These are phyloP conservation scores for Metarhizium guizhouense DNA, from an alignment of 2,329 filamentous ascomycete species.

Conservation along the genomic window DNA sequence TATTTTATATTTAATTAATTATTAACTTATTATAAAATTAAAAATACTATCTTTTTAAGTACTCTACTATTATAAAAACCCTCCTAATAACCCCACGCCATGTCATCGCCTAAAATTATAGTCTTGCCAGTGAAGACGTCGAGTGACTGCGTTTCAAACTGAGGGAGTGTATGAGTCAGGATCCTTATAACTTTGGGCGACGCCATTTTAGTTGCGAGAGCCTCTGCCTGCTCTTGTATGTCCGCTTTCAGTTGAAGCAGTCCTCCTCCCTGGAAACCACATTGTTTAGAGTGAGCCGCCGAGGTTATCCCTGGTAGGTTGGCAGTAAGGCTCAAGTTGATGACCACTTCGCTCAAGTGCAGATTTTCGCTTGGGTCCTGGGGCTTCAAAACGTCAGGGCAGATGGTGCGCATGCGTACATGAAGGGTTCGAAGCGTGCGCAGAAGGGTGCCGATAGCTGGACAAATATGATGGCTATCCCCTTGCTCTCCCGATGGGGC, in stretches of 20 bases:
- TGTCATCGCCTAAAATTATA: constrained; percentile 10
- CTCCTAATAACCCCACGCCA: neutral
- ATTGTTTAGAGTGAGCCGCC: constrained; percentile 9
- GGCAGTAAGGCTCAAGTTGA: constrained; percentile 10
- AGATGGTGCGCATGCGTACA: constrained; percentile 12
- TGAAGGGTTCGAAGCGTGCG: constrained; percentile 10
- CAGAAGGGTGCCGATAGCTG: constrained; percentile 10
- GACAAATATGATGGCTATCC: constrained; percentile 8
- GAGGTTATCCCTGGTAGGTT: constrained; percentile 6
- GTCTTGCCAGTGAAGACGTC: constrained; percentile 12
- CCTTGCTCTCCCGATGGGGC: neutral
- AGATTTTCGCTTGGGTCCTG: constrained; percentile 3
- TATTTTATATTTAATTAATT: no score
- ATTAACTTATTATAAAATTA: no score
- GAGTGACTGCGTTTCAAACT: constrained; percentile 8
- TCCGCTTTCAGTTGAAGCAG: constrained; percentile 9
- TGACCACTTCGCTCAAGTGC: constrained; percentile 4
- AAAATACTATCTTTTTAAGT: no score
- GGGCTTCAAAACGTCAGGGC: constrained; percentile 11
- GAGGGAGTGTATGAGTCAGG: constrained; percentile 10
- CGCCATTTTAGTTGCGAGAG: constrained; percentile 8
- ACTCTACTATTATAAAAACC: no score
- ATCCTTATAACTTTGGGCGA: constrained; percentile 10
- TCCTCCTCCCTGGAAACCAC: constrained; percentile 2
- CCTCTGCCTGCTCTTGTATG: constrained; percentile 9